phyloP scores from a whole-genome alignment of 495 filamentous ascomycete species.

The Talaromyces thailandensis region DNA sequence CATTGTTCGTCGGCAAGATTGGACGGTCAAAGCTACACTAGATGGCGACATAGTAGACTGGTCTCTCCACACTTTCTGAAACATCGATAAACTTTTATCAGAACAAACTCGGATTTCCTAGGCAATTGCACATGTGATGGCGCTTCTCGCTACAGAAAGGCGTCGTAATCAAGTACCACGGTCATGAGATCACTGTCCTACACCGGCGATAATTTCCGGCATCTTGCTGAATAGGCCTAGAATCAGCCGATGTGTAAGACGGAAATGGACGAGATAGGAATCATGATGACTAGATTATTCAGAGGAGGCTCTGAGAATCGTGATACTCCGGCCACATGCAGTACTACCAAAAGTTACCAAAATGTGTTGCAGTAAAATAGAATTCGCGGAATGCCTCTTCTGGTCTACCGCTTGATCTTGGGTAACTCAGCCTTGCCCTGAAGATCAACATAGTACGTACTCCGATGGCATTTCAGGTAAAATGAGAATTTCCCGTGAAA shows the following conservation, averaged over 20 bases:
- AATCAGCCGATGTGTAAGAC: neutral
- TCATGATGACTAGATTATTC: too few relatives aligned
- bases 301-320: neutral
- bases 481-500: neutral
- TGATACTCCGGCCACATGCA: neutral
- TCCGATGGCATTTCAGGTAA: neutral
- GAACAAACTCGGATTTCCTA: neutral
- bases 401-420: neutral
- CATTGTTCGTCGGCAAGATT: too few relatives aligned
- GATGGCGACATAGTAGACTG: neutral
- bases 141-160: neutral
- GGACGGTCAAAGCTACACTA: neutral
- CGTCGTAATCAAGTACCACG: neutral
- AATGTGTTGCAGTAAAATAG: neutral
- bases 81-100: too few relatives aligned
- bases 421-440: neutral
- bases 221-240: neutral
- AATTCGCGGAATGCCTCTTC: neutral
- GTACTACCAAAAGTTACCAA: neutral
- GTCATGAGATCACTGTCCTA: neutral
- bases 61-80: neutral
- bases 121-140: neutral
- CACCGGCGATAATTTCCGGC: neutral
- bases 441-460: neutral
- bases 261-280: neutral